These are phyloP conservation scores for Silene uniflora DNA, from an alignment of 148 eudicot genomes.

Conservation along the genomic window DNA sequence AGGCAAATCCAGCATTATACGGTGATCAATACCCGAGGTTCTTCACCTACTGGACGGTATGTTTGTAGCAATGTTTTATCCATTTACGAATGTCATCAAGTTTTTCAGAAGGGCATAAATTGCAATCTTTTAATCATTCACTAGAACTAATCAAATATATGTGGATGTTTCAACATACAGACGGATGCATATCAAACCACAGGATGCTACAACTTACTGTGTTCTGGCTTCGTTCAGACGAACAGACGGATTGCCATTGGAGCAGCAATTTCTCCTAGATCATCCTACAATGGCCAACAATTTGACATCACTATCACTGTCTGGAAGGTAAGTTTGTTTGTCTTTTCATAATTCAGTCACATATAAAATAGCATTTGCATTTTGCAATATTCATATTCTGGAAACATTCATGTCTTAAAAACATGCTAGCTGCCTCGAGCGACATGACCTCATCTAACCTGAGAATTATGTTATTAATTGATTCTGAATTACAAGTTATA, in stretches of 20 bases:
- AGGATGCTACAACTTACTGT: constrained; percentile 94
- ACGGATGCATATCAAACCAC: constrained; percentile 97
- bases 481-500: too few species aligned
- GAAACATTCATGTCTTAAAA: too few species aligned
- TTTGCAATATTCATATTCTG: too few species aligned
- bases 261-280: constrained; percentile 94
- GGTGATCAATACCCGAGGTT: constrained; percentile 90
- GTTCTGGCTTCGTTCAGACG: constrained; percentile 95
- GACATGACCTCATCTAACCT: too few species aligned
- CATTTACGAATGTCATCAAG: not conserved
- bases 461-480: too few species aligned
- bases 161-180: constrained; percentile 27
- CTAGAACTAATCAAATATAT: not conserved
- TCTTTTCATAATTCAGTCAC: not conserved
- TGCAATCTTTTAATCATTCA: not conserved
- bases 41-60: constrained; percentile 97
- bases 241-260: constrained; percentile 88
- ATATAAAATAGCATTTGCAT: not conserved
- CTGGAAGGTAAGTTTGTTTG: constrained; percentile 65
- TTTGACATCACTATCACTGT: constrained; percentile 83
- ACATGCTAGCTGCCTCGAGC: too few species aligned
- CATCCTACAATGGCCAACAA: constrained; percentile 57
- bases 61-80: constrained; percentile 18
- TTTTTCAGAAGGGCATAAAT: too few species aligned
- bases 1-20: constrained; percentile 89